Evolutionary conservation across 2,329 filamentous ascomycete genomes (phyloP).

Genomic region (Sporothrix inflata): DNA sequence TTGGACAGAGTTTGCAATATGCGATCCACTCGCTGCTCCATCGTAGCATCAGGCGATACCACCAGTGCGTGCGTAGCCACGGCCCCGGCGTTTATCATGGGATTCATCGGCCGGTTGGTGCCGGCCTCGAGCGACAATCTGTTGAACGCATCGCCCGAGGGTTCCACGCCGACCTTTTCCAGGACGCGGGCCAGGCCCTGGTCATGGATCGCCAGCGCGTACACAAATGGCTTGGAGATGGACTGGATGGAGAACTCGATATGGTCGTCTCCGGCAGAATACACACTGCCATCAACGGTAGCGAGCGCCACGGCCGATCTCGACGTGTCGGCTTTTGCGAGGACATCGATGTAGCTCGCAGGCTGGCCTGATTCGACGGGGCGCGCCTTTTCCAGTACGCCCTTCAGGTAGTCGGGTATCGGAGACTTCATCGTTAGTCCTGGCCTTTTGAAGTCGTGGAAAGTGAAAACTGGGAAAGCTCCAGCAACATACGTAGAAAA

Average conservation of each 20-base stretch:
- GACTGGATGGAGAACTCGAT: conserved; percentile 23
- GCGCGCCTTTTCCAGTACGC: conserved; percentile 14
- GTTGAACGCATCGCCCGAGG: conserved; percentile 23
- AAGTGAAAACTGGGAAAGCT: no score
- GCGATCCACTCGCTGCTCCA: conserved; percentile 6
- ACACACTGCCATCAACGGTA: conserved; percentile 16
- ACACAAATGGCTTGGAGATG: conserved; percentile 22
- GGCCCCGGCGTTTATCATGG: conserved; percentile 20
- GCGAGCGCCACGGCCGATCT: not conserved
- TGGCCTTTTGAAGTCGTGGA: not conserved
- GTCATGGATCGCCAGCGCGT: conserved; percentile 17
- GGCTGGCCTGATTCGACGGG: not conserved
- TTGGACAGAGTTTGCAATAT: not conserved
- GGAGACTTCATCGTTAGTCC: conserved; percentile 1
- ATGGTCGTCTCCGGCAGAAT: conserved; percentile 11
- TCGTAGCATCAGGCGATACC: not conserved
- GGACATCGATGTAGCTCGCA: conserved; percentile 18
- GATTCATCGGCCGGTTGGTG: conserved; percentile 23
- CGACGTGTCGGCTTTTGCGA: conserved; percentile 17
- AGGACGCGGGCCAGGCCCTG: conserved; percentile 7
- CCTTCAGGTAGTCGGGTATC: conserved; percentile 21
- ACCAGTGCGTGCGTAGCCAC: conserved; percentile 15
- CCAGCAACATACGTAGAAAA: no score
- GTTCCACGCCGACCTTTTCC: conserved; percentile 21
- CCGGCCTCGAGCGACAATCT: conserved; percentile 16